Evolutionary conservation across 2,329 filamentous ascomycete genomes (phyloP).

Genomic region (Cladosporium oxysporum): DNA sequence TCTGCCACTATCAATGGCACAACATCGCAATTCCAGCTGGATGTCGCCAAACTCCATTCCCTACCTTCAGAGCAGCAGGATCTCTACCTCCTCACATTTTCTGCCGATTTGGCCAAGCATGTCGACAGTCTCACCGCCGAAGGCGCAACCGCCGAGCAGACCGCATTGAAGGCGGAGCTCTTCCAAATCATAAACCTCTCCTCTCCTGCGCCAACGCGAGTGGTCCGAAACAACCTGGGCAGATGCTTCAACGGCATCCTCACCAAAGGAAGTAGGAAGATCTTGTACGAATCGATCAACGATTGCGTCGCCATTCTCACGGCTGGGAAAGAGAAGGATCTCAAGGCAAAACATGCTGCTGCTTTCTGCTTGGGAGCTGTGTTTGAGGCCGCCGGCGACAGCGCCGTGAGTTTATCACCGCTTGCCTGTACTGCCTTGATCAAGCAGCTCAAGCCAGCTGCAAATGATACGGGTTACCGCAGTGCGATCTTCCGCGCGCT

Average conservation of each 20-base stretch:
- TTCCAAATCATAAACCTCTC: slow-evolving; percentile 87
- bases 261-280: slow-evolving; percentile 80
- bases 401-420: slow-evolving; percentile 79
- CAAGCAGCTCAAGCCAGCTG: slow-evolving; percentile 77
- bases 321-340: slow-evolving; percentile 77
- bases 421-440: slow-evolving; percentile 71
- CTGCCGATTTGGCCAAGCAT: slow-evolving; percentile 78
- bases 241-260: slow-evolving; percentile 82
- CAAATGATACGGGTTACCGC: slow-evolving; percentile 78
- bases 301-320: slow-evolving; percentile 75
- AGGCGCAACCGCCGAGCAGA: slow-evolving; percentile 83
- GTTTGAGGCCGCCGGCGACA: slow-evolving; percentile 90
- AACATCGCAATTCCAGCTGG: slow-evolving; percentile 59
- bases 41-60: slow-evolving; percentile 83
- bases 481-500: slow-evolving; percentile 75
- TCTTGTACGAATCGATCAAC: slow-evolving; percentile 92
- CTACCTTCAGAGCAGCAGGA: slow-evolving; percentile 94
- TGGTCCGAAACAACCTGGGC: slow-evolving; percentile 86
- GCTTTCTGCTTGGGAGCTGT: slow-evolving; percentile 84
- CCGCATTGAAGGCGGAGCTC: slow-evolving; percentile 89
- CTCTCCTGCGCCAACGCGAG: slow-evolving; percentile 78
- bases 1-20: background rate
- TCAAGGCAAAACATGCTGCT: slow-evolving; percentile 81
- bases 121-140: slow-evolving; percentile 73
- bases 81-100: slow-evolving; percentile 86